Evolutionary conservation across 208 protist species (phyloP).

Genomic region (Strigomonas culicis): DNA sequence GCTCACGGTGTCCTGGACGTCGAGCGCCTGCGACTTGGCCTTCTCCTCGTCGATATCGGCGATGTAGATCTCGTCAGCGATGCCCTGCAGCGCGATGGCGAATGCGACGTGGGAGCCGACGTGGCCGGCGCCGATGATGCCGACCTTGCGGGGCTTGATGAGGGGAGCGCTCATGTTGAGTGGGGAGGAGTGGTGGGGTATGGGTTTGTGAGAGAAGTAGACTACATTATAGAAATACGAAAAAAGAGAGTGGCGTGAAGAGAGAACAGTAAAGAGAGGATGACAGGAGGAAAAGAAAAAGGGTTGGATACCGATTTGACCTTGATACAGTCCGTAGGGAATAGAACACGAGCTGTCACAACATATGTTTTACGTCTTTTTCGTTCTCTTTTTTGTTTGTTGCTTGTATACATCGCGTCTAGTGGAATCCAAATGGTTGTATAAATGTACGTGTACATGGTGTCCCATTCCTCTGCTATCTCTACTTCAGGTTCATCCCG

Average conservation of each 20-base stretch:
- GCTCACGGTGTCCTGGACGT: constrained; percentile 35
- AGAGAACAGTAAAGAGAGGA: constrained; percentile 5
- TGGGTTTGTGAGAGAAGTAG: not conserved
- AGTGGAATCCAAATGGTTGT: not conserved
- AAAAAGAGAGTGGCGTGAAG: not conserved
- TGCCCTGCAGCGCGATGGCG: constrained; percentile 31
- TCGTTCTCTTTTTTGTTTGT: too few relatives aligned
- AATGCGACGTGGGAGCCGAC: constrained; percentile 44
- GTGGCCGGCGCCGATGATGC: constrained; percentile 39
- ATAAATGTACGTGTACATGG: not conserved
- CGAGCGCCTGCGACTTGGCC: constrained; percentile 31
- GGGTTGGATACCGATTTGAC: not conserved
- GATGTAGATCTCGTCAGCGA: constrained; percentile 35
- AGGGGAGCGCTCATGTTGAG: constrained; percentile 8
- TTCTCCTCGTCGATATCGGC: constrained; percentile 30
- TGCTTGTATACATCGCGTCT: too few relatives aligned
- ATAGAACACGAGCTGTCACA: too few relatives aligned
- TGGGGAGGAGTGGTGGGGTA: not conserved
- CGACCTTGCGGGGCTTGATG: constrained; percentile 31
- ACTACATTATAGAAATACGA: constrained; percentile 1
- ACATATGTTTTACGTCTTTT: too few relatives aligned
- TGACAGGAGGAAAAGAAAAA: constrained; percentile 3
- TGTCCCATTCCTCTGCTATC: not conserved
- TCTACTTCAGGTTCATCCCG: constrained; percentile 61
- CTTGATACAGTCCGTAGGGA: too few relatives aligned